A percentile compares a stretch with the other conserved stretches of the same genome.
Conservation (phyloP, 192 early-diverging fungal species). For the Phlyctochytrium bullatum region DNA sequence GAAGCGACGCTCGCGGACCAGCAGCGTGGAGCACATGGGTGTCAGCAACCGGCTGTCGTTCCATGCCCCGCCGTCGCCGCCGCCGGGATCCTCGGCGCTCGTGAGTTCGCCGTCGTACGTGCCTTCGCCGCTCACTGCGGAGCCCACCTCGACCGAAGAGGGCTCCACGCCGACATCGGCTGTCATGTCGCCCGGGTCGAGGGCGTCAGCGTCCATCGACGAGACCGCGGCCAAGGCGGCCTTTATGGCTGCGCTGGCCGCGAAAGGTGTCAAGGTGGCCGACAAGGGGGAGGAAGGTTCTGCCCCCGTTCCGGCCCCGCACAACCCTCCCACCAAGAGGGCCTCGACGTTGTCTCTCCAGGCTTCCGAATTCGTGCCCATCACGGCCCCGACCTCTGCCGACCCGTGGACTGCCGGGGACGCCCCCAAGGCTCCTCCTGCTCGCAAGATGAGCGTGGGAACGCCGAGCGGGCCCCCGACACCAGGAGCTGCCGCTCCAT, state of each 20-base stretch:
- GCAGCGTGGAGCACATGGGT: slow-evolving; percentile 4
- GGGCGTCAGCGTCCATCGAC: background rate
- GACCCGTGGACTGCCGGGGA: background rate
- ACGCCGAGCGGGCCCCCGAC: slow-evolving; percentile 22
- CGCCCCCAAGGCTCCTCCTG: background rate
- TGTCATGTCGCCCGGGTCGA: background rate
- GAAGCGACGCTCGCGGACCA: slow-evolving; percentile 29
- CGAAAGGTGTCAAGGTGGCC: slow-evolving; percentile 23
- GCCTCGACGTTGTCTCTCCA: background rate
- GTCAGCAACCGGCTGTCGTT: slow-evolving; percentile 15
- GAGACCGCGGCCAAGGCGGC: slow-evolving; percentile 14
- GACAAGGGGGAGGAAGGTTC: background rate
- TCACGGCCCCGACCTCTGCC: background rate
- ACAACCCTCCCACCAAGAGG: background rate
- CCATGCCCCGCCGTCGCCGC: slow-evolving; percentile 10
- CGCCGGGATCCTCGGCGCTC: background rate
- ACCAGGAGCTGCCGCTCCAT: slow-evolving; percentile 2
- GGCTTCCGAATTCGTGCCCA: slow-evolving; percentile 5
- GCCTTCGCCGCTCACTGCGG: background rate
- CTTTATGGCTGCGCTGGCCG: slow-evolving; percentile 28
- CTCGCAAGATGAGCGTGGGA: slow-evolving; percentile 11
- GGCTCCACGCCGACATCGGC: background rate
- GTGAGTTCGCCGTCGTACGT: background rate
- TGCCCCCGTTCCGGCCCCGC: background rate
- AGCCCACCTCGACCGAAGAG: background rate